These are phyloP conservation scores for Oenanthe sinensis DNA, from an alignment of 129 eudicot genomes.

Conservation along the genomic window DNA sequence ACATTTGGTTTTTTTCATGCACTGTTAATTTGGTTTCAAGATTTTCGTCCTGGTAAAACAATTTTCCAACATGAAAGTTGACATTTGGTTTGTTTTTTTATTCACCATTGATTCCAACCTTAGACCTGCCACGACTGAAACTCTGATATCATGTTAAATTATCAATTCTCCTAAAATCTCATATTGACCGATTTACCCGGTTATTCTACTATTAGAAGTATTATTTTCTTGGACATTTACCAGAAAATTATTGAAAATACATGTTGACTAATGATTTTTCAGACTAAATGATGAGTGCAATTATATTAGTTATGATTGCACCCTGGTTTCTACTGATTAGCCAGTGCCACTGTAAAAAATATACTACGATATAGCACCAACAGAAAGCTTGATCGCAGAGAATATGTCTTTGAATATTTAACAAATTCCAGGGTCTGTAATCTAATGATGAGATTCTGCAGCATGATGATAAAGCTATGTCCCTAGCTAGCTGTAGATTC, in stretches of 20 bases:
- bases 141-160: too few species aligned
- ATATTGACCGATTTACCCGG: too few species aligned
- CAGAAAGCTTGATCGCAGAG: background rate
- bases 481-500: conserved; percentile 1
- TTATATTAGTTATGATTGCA: background rate
- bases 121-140: too few species aligned
- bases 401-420: background rate
- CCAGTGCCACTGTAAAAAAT: background rate
- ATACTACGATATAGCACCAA: background rate
- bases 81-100: too few species aligned
- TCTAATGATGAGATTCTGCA: background rate
- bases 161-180: too few species aligned
- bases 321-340: background rate
- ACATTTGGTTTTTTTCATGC: background rate
- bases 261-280: background rate
- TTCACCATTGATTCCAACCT: too few species aligned
- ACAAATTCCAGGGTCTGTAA: conserved; percentile 3
- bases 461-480: conserved; percentile 2
- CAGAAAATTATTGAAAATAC: background rate
- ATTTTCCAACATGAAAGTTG: too few species aligned
- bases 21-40: too few species aligned
- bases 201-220: too few species aligned
- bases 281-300: conserved; percentile 1
- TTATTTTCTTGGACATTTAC: too few species aligned
- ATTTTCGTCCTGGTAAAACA: too few species aligned